Base-by-base conservation (phyloP, 2,329 filamentous ascomycete genomes). In the Xylariales sp. region DNA sequence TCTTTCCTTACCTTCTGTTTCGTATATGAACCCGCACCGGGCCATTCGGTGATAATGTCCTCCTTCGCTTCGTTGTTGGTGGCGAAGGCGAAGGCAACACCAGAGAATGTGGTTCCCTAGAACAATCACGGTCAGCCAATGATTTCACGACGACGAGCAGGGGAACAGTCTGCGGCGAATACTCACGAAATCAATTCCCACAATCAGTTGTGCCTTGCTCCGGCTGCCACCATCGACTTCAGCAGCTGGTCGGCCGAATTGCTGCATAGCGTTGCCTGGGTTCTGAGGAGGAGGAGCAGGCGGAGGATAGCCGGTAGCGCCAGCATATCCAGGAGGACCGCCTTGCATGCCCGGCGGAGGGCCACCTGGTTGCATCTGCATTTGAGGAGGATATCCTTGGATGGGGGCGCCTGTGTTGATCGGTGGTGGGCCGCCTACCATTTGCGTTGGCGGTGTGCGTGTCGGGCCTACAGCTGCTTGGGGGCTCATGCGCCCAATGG, bases 11-110 rank as follows among this genome's bases (percentile, higher is more conserved):
- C 91, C 84, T 98, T 98, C 70, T 98, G 93, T 70, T 97, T 97
- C 38, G 93, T 95, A 64, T 95, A 91, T 43, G 93, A 96, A 53
- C 93, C 93, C 25, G 93, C 90, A 54, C 93, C 93, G 19, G 93
- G 93, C 93, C 93, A 98, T 69, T 98, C 93, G 49, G 91, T 94
- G 56, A 98, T 98, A 56, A 97, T 97, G 64, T 97, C 91, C 67
- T 97, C 93, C 64, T 95, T 94, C 46, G 90, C 89, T 66, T 96
- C 90, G 54, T 91, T 95, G 69, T 96, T 96, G 46, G 91, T 96
- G 47, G 90, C 90, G 67, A 96, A 98, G 22, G 90, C 90, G 62
- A 94, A 96, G 25, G 93, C 93, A 49, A 97, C 91, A 62, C 93
- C 93, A 3, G 93, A 97, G 64, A 97, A 98, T 4, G 93, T 98